Conservation (phyloP, 2,329 filamentous ascomycete species). For the Fusarium beomiforme region DNA sequence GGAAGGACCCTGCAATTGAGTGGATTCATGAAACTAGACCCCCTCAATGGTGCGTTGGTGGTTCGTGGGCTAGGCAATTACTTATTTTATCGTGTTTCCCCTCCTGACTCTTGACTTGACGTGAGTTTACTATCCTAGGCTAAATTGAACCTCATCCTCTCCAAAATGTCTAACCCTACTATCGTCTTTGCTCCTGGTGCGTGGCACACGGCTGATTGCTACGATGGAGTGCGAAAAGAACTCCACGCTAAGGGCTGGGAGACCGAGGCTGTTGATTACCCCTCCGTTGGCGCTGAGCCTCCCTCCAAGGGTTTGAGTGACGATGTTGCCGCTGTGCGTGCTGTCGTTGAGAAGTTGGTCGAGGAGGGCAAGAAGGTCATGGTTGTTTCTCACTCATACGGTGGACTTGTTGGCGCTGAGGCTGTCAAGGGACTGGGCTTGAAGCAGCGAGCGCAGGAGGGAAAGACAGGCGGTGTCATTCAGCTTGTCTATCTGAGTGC, state of each 20-base stretch:
- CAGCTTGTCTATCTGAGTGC: conserved; percentile 10
- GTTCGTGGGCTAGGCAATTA: background rate
- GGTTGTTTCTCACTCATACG: conserved; percentile 15
- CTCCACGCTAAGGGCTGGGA: conserved; percentile 1
- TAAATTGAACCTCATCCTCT: background rate
- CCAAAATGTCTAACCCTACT: conserved; percentile 8
- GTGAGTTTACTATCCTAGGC: background rate
- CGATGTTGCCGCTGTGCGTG: background rate
- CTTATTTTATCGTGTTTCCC: background rate
- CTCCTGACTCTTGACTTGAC: background rate
- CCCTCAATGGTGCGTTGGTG: background rate
- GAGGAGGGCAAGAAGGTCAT: conserved; percentile 6
- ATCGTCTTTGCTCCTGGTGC: conserved; percentile 13
- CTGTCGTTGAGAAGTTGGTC: background rate
- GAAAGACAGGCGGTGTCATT: conserved; percentile 5
- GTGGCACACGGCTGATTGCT: conserved; percentile 13
- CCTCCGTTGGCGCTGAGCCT: conserved; percentile 16
- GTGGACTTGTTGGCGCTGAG: conserved; percentile 5
- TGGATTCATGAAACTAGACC: background rate
- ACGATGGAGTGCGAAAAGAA: background rate
- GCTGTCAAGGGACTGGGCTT: conserved; percentile 2
- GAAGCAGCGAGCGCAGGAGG: conserved; percentile 6
- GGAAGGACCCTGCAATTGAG: background rate
- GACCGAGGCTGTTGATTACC: conserved; percentile 11
- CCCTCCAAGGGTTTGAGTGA: background rate